phyloP scores from a whole-genome alignment of 2,329 filamentous ascomycete species.

The Diaporthe batatas region DNA sequence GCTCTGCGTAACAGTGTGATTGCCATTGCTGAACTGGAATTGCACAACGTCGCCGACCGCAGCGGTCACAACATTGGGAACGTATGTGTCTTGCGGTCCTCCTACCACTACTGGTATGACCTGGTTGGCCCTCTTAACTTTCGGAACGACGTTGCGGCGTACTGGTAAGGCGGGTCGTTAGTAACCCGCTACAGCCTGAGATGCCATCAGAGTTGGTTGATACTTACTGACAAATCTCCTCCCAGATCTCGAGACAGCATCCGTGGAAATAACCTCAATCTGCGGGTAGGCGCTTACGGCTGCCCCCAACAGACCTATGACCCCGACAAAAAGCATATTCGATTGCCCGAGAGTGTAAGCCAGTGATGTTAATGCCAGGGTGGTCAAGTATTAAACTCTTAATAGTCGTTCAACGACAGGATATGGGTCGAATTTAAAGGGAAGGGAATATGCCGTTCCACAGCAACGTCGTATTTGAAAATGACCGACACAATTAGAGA shows the following conservation, averaged over 20 bases:
- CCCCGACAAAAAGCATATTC: slow-evolving; percentile 6
- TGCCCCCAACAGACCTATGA: slow-evolving; percentile 13
- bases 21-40: slow-evolving; percentile 47
- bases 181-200: background rate
- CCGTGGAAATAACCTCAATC: slow-evolving; percentile 18
- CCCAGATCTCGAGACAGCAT: slow-evolving; percentile 22
- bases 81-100: slow-evolving; percentile 42
- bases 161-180: slow-evolving; percentile 3
- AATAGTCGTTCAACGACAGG: slow-evolving; percentile 27
- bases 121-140: slow-evolving; percentile 31
- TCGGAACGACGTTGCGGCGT: slow-evolving; percentile 22
- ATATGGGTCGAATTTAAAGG: background rate
- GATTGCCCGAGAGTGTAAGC: background rate
- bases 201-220: no score
- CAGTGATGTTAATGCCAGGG: background rate
- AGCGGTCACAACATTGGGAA: slow-evolving; percentile 43
- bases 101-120: slow-evolving; percentile 44
- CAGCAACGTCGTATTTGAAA: slow-evolving; percentile 19
- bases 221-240: slow-evolving; percentile 26
- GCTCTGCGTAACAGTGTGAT: slow-evolving; percentile 55
- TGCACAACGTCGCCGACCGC: slow-evolving; percentile 45
- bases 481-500: slow-evolving; percentile 7
- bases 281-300: slow-evolving; percentile 19
- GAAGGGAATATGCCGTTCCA: slow-evolving; percentile 21
- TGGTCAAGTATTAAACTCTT: slow-evolving; percentile 19